Evolutionary conservation across 257 asterid species (phyloP), one percentile per base, ranked within the genome.

Genomic region (Anisodus tanguticus): DNA sequence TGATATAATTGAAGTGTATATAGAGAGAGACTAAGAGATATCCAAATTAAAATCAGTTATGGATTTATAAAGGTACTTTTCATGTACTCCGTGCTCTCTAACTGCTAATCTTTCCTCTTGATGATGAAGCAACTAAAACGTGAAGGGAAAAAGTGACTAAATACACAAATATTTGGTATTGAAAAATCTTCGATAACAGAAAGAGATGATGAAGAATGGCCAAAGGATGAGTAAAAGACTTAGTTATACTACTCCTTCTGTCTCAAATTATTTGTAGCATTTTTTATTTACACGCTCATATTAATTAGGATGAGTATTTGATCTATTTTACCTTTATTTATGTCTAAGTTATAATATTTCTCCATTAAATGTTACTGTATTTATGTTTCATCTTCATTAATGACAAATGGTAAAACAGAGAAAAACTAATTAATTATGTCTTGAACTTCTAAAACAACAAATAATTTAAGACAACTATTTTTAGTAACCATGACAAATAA

Each of bases 61-160:
- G 76, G 53, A 1, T 86, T 81, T 82, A 77, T 79, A 71, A 39
- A 43, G 58, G 57, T 9, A 67, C 84, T 72, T 86, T 31, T 84
- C 87, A 86, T 84, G 90, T 13, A 83, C 0, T 70, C 31, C 86
- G 62, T 82, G 91, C 87, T 88, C 83, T 82, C 82, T 79, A 88
- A 90, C 91, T 78, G 91, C 88, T 86, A 88, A 86, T 80, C 83
- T 57, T 86, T 80, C 67, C 63, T 82, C 62, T 81, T 86, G 89
- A 59, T 87, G 84, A 86, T 41, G 45, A 41, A 86, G 88, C 92
- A 85, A 87, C 89, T 84, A 83, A 87, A 90, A 87, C 88, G 93
- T 91, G 94, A 86, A 57, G 82, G 88, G 59, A 58, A 79, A 83
- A 88, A 26, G 45, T 77, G 82, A 53, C 85, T 70, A 84, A 85